phyloP scores from a whole-genome alignment of 2,329 filamentous ascomycete genomes.

The Fusarium lyarnte region DNA sequence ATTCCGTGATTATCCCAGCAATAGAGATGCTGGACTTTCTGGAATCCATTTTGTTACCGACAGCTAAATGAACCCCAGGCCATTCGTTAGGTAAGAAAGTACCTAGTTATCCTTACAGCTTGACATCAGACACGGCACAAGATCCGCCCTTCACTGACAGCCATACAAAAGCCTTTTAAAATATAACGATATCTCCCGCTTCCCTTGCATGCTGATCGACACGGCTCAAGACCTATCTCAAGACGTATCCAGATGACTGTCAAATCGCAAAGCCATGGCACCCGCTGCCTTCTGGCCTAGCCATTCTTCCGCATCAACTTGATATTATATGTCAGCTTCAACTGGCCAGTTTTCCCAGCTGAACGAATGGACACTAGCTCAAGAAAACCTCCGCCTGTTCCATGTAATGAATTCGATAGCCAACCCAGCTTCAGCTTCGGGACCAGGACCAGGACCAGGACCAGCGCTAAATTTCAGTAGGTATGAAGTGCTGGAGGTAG shows the following conservation, averaged over 20 bases:
- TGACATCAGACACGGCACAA: neutral
- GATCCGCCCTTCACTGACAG: neutral
- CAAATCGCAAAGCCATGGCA: conserved; percentile 22
- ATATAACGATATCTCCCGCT: neutral
- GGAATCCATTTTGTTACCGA: neutral
- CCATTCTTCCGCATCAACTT: neutral
- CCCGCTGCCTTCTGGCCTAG: neutral
- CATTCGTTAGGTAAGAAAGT: too few species aligned
- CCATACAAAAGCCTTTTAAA: neutral
- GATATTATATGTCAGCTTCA: neutral
- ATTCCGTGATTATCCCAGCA: neutral
- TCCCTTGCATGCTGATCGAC: conserved; percentile 34
- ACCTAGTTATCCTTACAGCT: neutral
- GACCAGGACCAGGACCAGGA: neutral
- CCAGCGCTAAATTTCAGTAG: conserved; percentile 8
- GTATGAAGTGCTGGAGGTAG: neutral
- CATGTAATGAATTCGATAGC: neutral
- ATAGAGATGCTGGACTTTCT: neutral
- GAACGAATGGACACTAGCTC: neutral
- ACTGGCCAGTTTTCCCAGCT: conserved; percentile 1
- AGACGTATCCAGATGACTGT: conserved; percentile 10
- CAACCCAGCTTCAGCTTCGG: conserved; percentile 4
- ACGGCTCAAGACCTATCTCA: conserved; percentile 7
- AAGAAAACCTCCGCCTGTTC: neutral
- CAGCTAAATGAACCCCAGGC: neutral